Evolutionary conservation across 1,139 yeast genomes (phyloP).

Genomic region (Blastobotrys elegans): DNA sequence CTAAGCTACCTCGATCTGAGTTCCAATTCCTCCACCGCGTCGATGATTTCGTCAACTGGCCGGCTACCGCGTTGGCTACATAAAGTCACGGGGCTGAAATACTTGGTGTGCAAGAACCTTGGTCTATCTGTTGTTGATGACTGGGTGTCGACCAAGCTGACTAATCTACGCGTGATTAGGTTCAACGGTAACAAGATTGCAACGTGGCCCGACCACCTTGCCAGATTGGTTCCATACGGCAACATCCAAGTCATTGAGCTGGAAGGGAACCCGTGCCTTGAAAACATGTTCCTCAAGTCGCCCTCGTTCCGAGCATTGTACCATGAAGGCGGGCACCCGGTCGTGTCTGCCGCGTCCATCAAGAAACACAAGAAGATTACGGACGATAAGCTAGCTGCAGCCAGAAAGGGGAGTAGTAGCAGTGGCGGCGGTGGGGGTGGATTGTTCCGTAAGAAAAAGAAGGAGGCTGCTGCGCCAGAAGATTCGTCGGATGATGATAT

Average conservation of each 20-base stretch:
- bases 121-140: conserved; percentile 29
- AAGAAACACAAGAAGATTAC: conserved; percentile 14
- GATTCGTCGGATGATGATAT: conserved; percentile 24
- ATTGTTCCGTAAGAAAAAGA: conserved; percentile 12
- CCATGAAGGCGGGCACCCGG: conserved; percentile 16
- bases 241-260: conserved; percentile 27
- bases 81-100: conserved; percentile 26
- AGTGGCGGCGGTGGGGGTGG: conserved; percentile 12
- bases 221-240: conserved; percentile 22
- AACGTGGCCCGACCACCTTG: conserved; percentile 33
- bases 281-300: conserved; percentile 21
- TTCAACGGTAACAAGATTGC: conserved; percentile 28
- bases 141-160: conserved; percentile 28
- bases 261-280: conserved; percentile 33
- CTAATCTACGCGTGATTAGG: conserved; percentile 24
- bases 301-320: conserved; percentile 20
- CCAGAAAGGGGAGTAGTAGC: conserved; percentile 5
- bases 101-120: conserved; percentile 26
- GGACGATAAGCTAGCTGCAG: conserved; percentile 9
- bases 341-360: conserved; percentile 6
- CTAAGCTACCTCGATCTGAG: conserved; percentile 28
- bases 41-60: conserved; percentile 25
- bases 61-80: conserved; percentile 30
- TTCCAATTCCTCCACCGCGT: conserved; percentile 19
- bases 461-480: conserved; percentile 4